These are phyloP conservation scores for Globisporangium alternatum DNA, from an alignment of 352 stramenopile species.

Conservation along the genomic window DNA sequence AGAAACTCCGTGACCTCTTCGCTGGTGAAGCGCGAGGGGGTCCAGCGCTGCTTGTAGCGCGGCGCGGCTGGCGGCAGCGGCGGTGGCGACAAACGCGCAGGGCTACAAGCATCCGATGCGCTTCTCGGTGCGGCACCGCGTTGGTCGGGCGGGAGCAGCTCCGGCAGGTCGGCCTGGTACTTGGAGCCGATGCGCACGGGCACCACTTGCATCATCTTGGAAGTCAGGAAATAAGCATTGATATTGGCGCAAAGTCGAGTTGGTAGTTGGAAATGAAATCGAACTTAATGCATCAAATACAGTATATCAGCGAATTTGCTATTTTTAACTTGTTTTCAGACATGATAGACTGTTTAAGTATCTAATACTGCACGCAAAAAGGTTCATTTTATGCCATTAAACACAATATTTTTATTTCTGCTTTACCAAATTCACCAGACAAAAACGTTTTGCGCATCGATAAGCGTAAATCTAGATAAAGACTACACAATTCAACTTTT, in stretches of 20 bases:
- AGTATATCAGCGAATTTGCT: no score
- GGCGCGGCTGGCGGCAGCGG: not conserved
- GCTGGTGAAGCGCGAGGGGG: slow-evolving; percentile 21
- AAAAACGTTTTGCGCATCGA: no score
- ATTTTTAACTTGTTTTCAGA: no score
- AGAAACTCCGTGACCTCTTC: slow-evolving; percentile 55
- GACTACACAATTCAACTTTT: no score
- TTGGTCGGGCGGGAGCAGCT: slow-evolving; percentile 33
- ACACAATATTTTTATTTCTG: no score
- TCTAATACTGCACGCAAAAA: no score
- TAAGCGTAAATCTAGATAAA: no score
- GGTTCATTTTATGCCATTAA: no score
- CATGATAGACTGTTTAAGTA: no score
- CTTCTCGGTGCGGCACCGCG: slow-evolving; percentile 1
- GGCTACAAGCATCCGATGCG: no score
- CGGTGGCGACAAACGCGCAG: not conserved
- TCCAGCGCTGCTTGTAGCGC: slow-evolving; percentile 45
- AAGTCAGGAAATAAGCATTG: not conserved
- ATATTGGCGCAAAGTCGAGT: not conserved
- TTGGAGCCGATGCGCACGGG: slow-evolving; percentile 28
- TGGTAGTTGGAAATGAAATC: not conserved
- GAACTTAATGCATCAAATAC: not conserved
- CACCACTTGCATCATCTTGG: slow-evolving; percentile 19
- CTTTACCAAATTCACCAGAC: no score
- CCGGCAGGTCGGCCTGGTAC: slow-evolving; percentile 56